Conservation (phyloP, 2,329 filamentous ascomycete species). For the Apiospora kogelbergensis region DNA sequence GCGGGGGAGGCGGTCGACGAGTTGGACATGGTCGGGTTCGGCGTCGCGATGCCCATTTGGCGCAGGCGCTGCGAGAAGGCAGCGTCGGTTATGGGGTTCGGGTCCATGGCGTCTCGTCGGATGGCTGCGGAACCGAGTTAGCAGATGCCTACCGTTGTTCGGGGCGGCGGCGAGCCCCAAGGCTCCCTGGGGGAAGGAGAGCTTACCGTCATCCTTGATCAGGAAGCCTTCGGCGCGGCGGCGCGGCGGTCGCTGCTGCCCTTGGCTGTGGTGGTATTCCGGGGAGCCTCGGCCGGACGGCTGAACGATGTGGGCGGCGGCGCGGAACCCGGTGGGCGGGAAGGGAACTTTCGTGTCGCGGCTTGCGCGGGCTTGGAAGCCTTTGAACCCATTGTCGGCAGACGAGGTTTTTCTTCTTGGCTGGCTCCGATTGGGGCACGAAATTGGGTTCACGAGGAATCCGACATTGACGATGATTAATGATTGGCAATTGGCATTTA, state of each 20-base stretch:
- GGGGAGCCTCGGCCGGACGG: not conserved
- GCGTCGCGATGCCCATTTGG: slow-evolving; percentile 55
- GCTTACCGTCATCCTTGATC: slow-evolving; percentile 34
- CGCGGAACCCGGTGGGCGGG: slow-evolving; percentile 33
- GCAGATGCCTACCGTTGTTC: too few relatives aligned
- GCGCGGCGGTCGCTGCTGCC: not conserved
- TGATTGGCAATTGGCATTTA: not conserved
- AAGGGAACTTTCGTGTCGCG: slow-evolving; percentile 45
- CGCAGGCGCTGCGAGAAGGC: slow-evolving; percentile 52
- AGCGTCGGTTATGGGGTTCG: slow-evolving; percentile 38
- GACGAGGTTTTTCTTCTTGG: not conserved
- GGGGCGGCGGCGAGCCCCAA: too few relatives aligned
- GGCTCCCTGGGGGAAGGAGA: too few relatives aligned
- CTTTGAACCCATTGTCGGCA: slow-evolving; percentile 43
- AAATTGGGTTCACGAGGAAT: not conserved
- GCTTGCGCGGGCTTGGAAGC: slow-evolving; percentile 45
- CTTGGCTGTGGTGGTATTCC: not conserved
- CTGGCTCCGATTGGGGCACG: not conserved
- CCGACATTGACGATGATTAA: not conserved
- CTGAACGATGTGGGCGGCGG: slow-evolving; percentile 15
- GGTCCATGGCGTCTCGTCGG: slow-evolving; percentile 39
- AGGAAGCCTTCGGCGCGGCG: slow-evolving; percentile 20
- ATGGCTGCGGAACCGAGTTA: slow-evolving; percentile 35
- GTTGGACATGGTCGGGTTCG: slow-evolving; percentile 53
- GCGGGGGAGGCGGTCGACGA: slow-evolving; percentile 43